Base-by-base conservation (phyloP, 768 basidiomycete species). In the Tylopilus plumbeoviolaceoides region DNA sequence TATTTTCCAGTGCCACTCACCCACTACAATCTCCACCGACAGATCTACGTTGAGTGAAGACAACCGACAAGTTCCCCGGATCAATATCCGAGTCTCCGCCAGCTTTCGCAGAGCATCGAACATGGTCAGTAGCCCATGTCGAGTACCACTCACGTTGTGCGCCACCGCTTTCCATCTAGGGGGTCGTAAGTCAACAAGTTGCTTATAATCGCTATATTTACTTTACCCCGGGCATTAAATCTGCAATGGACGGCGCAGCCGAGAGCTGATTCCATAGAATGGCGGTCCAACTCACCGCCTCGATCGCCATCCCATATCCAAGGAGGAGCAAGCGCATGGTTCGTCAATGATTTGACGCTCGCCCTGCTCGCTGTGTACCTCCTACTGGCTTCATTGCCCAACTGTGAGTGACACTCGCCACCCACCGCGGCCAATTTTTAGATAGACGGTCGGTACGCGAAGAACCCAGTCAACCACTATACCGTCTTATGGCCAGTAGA, bases 1-100 rank as follows among this genome's bases (percentile, higher is more conserved):
- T 3, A n/a, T 31, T 31, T 7, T 11, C 25, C 20, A 1, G 33
- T 55, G 41, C 38, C 59, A 64, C 56, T 41, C 44, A 55, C 53
- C 49, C 10, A 4, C 25, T 8, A 44, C n/a, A 3, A 6, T 35
- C 25, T 9, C 21, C 17, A 7, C 28, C 15, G 33, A 38, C 27
- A 41, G 33, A 41, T 12, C n/a, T 12, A 0, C 17, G 42, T 25
- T 14, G 21, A 25, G 25, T 28, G 11, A 53, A 33, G 51, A 44
- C 41, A 4, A n/a, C 20, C 30, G 3, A 18, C 15, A 18, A 27
- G 30, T 39, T 33, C 9, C 8, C 25, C 3, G 5, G 20, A 39
- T 30, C 27, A 2, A 30, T 30, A 11, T 7, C 30, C 30, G 10
- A 23, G 23, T 23, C 23, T 23, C 23, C 23, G 23, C 23, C 23